Base-by-base conservation (phyloP, 345 rosid genomes). In the Crucihimalaya himalaica region DNA sequence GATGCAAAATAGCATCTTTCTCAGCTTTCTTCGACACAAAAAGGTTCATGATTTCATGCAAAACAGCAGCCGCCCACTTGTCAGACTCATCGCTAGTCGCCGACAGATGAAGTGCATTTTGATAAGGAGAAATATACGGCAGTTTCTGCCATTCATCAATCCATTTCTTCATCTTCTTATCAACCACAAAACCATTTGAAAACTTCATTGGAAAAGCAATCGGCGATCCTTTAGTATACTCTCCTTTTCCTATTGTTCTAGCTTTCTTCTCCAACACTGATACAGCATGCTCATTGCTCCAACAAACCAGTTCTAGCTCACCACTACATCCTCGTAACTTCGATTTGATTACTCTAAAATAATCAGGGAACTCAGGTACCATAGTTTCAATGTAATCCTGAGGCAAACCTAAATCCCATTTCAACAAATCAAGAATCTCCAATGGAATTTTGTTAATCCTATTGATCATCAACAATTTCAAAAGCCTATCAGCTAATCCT, bases 371-470 rank as follows among this genome's bases (percentile, higher is more conserved):
- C 64, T 87, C 89, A 6, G 95, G 87, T 23, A 90, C 87, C 27
- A 92, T 28, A 34, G 79, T 74, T 45, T 81, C 71, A 18, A 67
- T 78, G 60, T 71, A 87, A 77, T 87, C 88, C 28, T 78, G 79
- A 62, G 96, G 96, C 58, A 95, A 84, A 72, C 97, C 99, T 67
- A 95, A 67, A 79, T 95, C 96, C 96, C 92, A 95, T 79, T 78
- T 84, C 66, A 95, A 65, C 10, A 25, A 14, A 77, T 92, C 90
- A 19, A 95, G 84, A 70, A 88, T 4, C 55, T 63, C 69, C 4
- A 88, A 55, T 0, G 99, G 96, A 7, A 89, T 81, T 54, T 85
- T 87, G 72, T 83, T 77, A 68, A 76, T 83, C 76, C 84, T 82
- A 2, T 84, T 75, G 8, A 89, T 73, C 99, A 95, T 95, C 14